Evolutionary conservation across 306 rosid species (phyloP), one percentile per base, ranked within the genome.

Genomic region (Malus asiatica): DNA sequence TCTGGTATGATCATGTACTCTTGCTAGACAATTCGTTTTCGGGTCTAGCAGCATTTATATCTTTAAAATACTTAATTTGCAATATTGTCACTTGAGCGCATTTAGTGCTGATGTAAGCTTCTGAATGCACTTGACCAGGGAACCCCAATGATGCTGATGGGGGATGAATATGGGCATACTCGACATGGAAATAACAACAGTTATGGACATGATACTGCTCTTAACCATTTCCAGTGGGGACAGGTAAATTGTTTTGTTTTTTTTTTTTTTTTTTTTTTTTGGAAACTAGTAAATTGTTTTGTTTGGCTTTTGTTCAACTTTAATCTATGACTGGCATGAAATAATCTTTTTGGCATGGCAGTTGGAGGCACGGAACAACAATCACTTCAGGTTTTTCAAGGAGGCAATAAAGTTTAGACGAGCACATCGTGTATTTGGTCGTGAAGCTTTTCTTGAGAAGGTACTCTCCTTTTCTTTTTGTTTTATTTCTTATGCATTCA

Each of bases 101-200:
- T 66, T 29, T 76, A 58, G 61, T 55, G 74, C 66, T 60, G 20
- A 84, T 71, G 58, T 72, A 67, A 35, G 51, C 74, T 51, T 83
- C 70, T 85, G 35, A 48, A 68, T 87, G 79, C 71, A 77, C 86
- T 72, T 69, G 51, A 61, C 71, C 84, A 95, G 99, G 99, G 99
- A 74, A 83, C 88, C 25, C 99, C 98, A 23, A 95, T 95, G 99
- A 92, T 92, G 99, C 81, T 90, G 73, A 95, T 95, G 99, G 97
- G 97, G 58, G 99, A 95, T 83, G 99, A 95, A 81, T 95, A 95
- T 70, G 97, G 89, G 52, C 99, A 95, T 76, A 92, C 93, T 74
- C 93, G 97, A 70, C 23, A 83, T 58, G 99, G 99, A 78, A 95
- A 95, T 87, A 95, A 92, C 91, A 95, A 92, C 77, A 90, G 96